Evolutionary conservation across 495 filamentous ascomycete species (phyloP), one percentile per base, ranked within the genome.

Genomic region (Chaetomium tenue): DNA sequence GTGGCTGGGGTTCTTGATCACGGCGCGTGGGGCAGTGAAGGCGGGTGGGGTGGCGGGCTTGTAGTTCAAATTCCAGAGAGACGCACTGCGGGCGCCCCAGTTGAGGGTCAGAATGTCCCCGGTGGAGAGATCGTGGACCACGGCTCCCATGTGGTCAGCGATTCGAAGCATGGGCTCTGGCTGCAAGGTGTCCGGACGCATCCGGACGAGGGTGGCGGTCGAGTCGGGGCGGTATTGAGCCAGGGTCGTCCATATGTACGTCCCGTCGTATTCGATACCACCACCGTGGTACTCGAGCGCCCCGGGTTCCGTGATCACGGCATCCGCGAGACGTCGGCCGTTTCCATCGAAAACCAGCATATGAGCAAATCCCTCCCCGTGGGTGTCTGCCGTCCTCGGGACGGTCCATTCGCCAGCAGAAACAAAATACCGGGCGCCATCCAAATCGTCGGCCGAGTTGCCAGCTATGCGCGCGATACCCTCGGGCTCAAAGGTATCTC

Each of bases 191-290:
- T 64, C 58, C 0, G 76, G 76, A 26, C 72, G 69, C 47, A 76
- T 67, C 26, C 71, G 62, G 53, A 73, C 68, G 18, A 76, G 71
- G 20, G 71, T 76, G 5, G 73, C 75, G 3, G 76, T 77, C n/a
- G 70, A 71, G 60, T 76, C 74, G 5, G 76, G 76, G 18, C 76
- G 70, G 64, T 78, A 74, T 64, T 79, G 73, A 20, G 70, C 62
- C 12, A 77, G 50, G 0, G 74, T 71, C 0, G 66, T 66, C 75
- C 76, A 79, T 26, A 78, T 71, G 33, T 73, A 76, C 9, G 67
- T 69, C n/a, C 76, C 76, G 58, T 79, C 76, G 52, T 78, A 79
- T 56, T 78, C 76, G 40, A 79, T 69, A 6, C 76, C 76, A 11
- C 76, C 74, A 39, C 61, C 64, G 64, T 77, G 76, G 54, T 77